Conservation (phyloP, 352 stramenopile species). For the Phytopythium mirpurense region DNA sequence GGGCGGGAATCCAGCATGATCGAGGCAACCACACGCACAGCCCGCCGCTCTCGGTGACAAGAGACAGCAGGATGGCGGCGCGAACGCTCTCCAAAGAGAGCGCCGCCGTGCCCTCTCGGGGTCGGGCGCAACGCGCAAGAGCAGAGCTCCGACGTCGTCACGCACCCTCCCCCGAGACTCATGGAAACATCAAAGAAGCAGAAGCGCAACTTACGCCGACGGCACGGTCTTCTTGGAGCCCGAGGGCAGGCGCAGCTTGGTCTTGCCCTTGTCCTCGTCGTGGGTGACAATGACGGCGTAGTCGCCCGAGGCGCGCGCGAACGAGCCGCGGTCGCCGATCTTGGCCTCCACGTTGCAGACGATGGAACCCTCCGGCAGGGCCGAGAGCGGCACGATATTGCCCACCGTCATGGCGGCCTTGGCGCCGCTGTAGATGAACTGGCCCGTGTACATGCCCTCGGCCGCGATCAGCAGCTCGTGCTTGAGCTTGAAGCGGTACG, state of each 20-base stretch:
- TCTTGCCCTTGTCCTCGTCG: conserved; percentile 98
- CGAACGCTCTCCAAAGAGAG: conserved; percentile 15
- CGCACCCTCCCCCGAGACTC: conserved; percentile 12
- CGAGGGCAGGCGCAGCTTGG: conserved; percentile 93
- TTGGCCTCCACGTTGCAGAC: conserved; percentile 98
- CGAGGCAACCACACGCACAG: conserved; percentile 33
- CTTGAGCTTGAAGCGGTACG: conserved; percentile 88
- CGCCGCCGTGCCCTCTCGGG: conserved; percentile 27
- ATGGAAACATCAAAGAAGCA: conserved; percentile 13
- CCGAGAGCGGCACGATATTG: conserved; percentile 95
- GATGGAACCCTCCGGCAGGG: conserved; percentile 98
- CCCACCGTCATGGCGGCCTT: conserved; percentile 95
- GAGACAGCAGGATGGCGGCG: conserved; percentile 12
- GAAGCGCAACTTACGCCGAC: conserved; percentile 78
- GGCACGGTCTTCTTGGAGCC: conserved; percentile 97
- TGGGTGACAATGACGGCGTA: conserved; percentile 99
- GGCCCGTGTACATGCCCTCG: conserved; percentile 98
- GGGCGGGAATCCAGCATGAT: conserved; percentile 41
- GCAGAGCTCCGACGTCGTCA: background rate
- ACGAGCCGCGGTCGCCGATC: conserved; percentile 95
- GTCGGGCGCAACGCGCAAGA: background rate
- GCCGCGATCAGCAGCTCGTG: conserved; percentile 96
- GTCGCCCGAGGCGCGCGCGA: conserved; percentile 95
- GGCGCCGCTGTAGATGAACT: conserved; percentile 98
- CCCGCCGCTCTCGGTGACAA: conserved; percentile 3